Evolutionary conservation across 306 rosid species (phyloP), one percentile per base, ranked within the genome.

Genomic region (Potentilla sterilis): DNA sequence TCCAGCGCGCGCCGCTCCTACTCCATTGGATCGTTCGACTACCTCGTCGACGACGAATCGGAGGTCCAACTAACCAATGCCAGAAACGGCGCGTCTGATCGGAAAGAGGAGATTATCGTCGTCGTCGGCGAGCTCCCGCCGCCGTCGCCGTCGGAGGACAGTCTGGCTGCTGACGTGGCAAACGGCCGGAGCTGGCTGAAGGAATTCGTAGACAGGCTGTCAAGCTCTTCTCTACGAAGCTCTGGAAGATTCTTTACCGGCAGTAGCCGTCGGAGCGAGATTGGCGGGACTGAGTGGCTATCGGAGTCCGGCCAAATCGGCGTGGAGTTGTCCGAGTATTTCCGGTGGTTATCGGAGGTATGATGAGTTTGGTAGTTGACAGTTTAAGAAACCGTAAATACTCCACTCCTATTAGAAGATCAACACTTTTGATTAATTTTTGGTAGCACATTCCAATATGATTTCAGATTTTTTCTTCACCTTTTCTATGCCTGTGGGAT

Each of bases 291-390:
- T 28, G 97, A 95, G 0, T 90, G 81, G 77, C 90, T 89, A 43
- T 12, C 90, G 21, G 98, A 95, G 42, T 84, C 88, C 3, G 67
- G 62, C 63, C 65, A 93, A 71, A 81, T 88, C 7, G 98, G 98
- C 7, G 93, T 89, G 37, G 98, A 95, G 81, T 86, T 95, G 7
- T 82, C 86, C 54, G 98, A 95, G 69, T 75, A 89, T 77, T 95
- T 95, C 72, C 90, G 98, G 9, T 95, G 98, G 98, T 87, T 90
- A 5, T 87, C 97, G 76, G 98, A 95, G 92, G 96, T 90, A 87
- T 92, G 75, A 88, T 14, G n/a, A 8, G 2, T 34, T 7, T 34
- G 35, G 12, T 35, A 35, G 68, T 63, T 2, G n/a, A 15, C 14
- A 34, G 7, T 28, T 3, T 32, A 16, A 16, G 5, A 35, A 35